Base-by-base conservation (phyloP, 495 filamentous ascomycete species). In the Neurospora sp. region DNA sequence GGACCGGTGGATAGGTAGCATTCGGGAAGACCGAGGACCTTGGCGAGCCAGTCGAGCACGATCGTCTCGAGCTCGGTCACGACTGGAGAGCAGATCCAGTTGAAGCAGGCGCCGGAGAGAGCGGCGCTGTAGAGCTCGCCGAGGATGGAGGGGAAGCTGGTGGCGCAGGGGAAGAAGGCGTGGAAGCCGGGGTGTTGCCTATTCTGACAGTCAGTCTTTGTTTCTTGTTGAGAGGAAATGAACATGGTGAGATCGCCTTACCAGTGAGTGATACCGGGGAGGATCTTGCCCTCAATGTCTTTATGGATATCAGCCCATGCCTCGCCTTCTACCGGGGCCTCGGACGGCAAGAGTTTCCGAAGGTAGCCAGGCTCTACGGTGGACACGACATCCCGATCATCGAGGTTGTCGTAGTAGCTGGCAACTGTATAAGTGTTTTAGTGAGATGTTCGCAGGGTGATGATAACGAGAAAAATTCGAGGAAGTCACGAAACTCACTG, bases 221-320 rank as follows among this genome's bases (percentile, higher is more conserved):
- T 14, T 20, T 40, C 10, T 31, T 6, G 18, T 12, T 18, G 31
- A 46, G 39, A 40, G 1, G 11, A 40, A 68, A 10, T 8, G 9
- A 39, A 31, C 31, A 16, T 35, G 46, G 18, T 12, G 37, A 37
- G 40, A 35, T 37, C 5, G 48, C n/a, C 20, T 14, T 78, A 89
- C 92, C 96, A 99, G 82, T 98, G 96, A 0, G 96, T 99, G 71
- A 99, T 83, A 4, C 96, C 96, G 0, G 96, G 96, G 80, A 97
- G 90, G 80, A 98, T 97, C 77, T 96, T 93, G 16, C 87, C 80
- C 76, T 94, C 92, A 68, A 98, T 90, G 81, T 98, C 95, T 38
- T 87, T 83, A 77, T 97, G 93, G 77, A 98, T 98, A 69, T 88
- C 84, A 48, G 82, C 79, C 94, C 94, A 98, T 76, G 84, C 73